A percentile compares a stretch with the other conserved stretches of the same genome.
These are phyloP conservation scores for Calamus simplicifolius DNA, from an alignment of 176 grass and related monocot genomes.

Conservation along the genomic window DNA sequence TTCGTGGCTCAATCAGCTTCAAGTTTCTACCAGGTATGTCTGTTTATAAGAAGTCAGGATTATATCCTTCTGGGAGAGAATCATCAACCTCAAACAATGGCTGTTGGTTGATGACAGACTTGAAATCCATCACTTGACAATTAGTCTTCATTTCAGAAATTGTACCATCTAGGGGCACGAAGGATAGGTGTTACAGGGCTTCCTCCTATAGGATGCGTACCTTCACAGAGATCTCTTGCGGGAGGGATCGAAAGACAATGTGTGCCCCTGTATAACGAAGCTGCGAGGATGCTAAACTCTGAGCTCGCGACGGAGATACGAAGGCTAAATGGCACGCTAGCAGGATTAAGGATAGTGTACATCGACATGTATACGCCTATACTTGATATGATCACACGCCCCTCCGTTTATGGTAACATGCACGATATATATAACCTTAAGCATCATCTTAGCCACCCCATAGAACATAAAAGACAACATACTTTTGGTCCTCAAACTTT, in stretches of 20 bases:
- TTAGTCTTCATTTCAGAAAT: slow-evolving; percentile 17
- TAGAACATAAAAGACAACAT: background rate
- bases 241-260: slow-evolving; percentile 60
- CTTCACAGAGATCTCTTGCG: slow-evolving; percentile 71
- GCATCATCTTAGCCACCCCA: background rate
- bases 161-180: slow-evolving; percentile 43
- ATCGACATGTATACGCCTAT: slow-evolving; percentile 60
- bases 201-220: slow-evolving; percentile 73
- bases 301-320: slow-evolving; percentile 50
- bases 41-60: background rate
- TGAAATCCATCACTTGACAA: too few species aligned
- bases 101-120: background rate
- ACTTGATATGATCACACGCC: slow-evolving; percentile 59
- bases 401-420: slow-evolving; percentile 44
- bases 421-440: background rate
- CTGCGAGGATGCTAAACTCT: slow-evolving; percentile 45
- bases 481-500: too few species aligned
- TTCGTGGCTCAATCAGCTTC: slow-evolving; percentile 50
- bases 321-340: slow-evolving; percentile 48
- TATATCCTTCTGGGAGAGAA: too few species aligned
- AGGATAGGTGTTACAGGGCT: slow-evolving; percentile 34
- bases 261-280: slow-evolving; percentile 66
- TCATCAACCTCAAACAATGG: background rate
- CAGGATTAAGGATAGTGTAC: slow-evolving; percentile 41
- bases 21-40: slow-evolving; percentile 47